Percentiles rank a stretch among this genome's conserved stretches.
Evolutionary conservation across 2,329 filamentous ascomycete genomes (phyloP).

Genomic region (Alternaria alternata): DNA sequence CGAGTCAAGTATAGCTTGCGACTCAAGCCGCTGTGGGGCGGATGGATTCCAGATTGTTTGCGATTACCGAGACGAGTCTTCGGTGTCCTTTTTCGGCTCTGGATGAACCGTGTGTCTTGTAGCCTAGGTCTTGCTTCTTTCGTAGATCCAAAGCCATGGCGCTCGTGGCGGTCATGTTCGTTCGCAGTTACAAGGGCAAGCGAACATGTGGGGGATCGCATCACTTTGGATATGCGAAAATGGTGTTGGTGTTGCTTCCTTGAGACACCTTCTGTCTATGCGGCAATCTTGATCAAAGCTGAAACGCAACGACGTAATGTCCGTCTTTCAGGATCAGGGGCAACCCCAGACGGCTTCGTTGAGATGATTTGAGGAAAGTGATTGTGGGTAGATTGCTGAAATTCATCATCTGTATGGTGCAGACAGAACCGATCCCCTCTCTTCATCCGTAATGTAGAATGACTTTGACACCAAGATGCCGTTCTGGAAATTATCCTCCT

Average conservation of each 20-base stretch:
- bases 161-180: neutral
- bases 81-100: neutral
- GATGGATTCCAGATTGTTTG: neutral
- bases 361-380: neutral
- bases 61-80: neutral
- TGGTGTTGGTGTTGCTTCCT: neutral
- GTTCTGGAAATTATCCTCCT: slow-evolving; percentile 32
- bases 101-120: neutral
- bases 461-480: slow-evolving; percentile 43
- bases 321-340: neutral
- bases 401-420: slow-evolving; percentile 9
- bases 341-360: neutral
- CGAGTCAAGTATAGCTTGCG: neutral
- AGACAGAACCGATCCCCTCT: slow-evolving; percentile 20
- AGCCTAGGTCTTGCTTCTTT: neutral
- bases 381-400: neutral
- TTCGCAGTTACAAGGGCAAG: neutral
- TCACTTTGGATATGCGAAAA: neutral
- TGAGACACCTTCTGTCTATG: too few relatives aligned
- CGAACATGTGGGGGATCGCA: neutral
- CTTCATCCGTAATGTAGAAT: slow-evolving; percentile 43
- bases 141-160: neutral
- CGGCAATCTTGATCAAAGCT: neutral
- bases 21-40: slow-evolving; percentile 1
- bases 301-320: neutral